Evolutionary conservation across 257 asterid genomes (phyloP).

Genomic region (Marsdenia floribunda): DNA sequence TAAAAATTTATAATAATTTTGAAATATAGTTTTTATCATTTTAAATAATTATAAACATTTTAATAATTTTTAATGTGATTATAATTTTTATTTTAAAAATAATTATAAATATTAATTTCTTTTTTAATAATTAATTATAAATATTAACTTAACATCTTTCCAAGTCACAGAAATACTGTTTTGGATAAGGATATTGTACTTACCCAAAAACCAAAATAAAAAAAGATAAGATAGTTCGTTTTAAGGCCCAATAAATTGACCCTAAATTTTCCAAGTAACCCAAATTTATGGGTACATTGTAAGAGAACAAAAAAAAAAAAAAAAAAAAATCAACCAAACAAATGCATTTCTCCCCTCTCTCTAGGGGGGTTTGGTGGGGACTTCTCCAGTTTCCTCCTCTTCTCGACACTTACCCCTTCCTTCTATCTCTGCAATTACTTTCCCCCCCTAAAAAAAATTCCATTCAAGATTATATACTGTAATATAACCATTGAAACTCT

Average conservation of each 20-base stretch:
- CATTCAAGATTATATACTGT: background rate
- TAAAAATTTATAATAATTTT: too few relatives aligned
- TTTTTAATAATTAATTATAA: too few relatives aligned
- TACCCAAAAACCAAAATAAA: too few relatives aligned
- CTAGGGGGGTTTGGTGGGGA: constrained; percentile 17
- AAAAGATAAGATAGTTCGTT: too few relatives aligned
- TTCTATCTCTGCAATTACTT: background rate
- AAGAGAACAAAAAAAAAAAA: background rate
- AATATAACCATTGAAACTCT: background rate
- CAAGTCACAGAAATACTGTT: too few relatives aligned
- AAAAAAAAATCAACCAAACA: background rate
- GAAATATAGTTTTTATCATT: too few relatives aligned
- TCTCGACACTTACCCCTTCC: constrained; percentile 10
- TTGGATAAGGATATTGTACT: background rate
- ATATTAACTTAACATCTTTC: too few relatives aligned
- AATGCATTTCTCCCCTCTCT: background rate
- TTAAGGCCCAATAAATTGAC: background rate
- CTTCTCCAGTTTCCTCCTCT: constrained; percentile 18
- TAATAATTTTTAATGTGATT: too few relatives aligned
- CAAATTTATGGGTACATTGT: background rate
- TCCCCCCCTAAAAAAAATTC: too few relatives aligned
- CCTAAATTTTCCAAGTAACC: background rate
- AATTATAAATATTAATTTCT: too few relatives aligned
- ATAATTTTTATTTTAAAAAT: too few relatives aligned
- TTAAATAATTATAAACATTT: too few relatives aligned